Base-by-base conservation (phyloP, 2,329 filamentous ascomycete species). In the Achaetomium macrosporum region DNA sequence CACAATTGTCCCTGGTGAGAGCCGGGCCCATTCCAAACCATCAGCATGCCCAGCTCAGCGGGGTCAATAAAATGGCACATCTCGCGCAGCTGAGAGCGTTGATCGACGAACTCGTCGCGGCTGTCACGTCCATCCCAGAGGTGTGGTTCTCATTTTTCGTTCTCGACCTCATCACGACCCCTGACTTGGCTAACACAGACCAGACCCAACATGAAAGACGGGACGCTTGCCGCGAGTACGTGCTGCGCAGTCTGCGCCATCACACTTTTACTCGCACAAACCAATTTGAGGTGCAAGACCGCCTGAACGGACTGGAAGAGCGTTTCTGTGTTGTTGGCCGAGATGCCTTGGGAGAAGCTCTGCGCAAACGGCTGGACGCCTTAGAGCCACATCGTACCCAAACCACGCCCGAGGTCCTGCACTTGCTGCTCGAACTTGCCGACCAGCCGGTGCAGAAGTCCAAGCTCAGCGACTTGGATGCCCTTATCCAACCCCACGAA, bases 291-390 rank as follows among this genome's bases (percentile, higher is more conserved):
- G 80, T 91, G 17, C 72, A 78, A 37, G 77, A 77, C 36, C 77
- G 76, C 35, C 74, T 92, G 2, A 74, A 82, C 45, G 88, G 88
- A 1, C 74, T 96, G 2, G 85, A 91, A 60, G 93, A 97, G 71
- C 90, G 92, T 61, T 93, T 96, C 62, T 80, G 83, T 31, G 78
- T 97, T 50, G 77, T 89, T 44, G 85, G 87, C 64, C 83, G 88
- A 57, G 91, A 96, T 62, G 82, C 82, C 37, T 73, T 96, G 25
- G 89, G 90, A 12, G 84, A 91, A 37, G 79, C 83, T 55, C 69
- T 96, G 17, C 71, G 77, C 11, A 64, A 70, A 31, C 66, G 69
- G 13, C 62, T 65, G 5, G 57, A 58, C 0, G 54, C 58, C 5
- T 50, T 67, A 10, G 55, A 62, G 30, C 42, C 52, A 12, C 53